Percentiles rank a stretch among this genome's conserved stretches.
Evolutionary conservation across 495 filamentous ascomycete genomes (phyloP).

Genomic region (Neurospora sp.): DNA sequence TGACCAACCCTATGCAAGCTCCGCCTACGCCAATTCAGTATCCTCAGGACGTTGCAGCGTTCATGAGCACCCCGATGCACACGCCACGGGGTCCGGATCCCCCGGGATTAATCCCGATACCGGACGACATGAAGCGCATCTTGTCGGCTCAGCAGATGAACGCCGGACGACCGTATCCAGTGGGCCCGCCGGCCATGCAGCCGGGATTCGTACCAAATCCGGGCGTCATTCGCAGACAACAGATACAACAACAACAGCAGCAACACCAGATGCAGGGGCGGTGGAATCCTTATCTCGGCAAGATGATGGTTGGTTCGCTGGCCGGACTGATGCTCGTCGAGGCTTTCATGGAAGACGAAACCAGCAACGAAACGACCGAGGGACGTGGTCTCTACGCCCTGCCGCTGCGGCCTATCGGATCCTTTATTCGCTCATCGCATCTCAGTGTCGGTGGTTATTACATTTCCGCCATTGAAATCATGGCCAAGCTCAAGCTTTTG

Average conservation of each 20-base stretch:
- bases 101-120: conserved; percentile 66
- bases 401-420: conserved; percentile 46
- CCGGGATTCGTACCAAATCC: conserved; percentile 23
- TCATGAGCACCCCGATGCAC: conserved; percentile 24
- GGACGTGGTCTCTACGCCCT: conserved; percentile 62
- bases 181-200: conserved; percentile 20
- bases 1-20: conserved; percentile 34
- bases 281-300: conserved; percentile 47
- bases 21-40: conserved; percentile 40
- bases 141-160: conserved; percentile 36
- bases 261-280: conserved; percentile 21
- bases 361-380: conserved; percentile 46
- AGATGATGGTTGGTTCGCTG: conserved; percentile 83
- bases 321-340: conserved; percentile 88
- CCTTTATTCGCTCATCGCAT: conserved; percentile 27
- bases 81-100: conserved; percentile 27
- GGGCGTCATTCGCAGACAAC: conserved; percentile 30
- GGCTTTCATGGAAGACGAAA: conserved; percentile 50
- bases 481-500: conserved; percentile 46
- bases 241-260: conserved; percentile 33
- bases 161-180: conserved; percentile 34
- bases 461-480: conserved; percentile 26
- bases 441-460: conserved; percentile 41
- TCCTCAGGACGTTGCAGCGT: conserved; percentile 22
- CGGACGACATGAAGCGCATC: conserved; percentile 67